Percentiles rank a stretch among this genome's conserved stretches.
Conservation (phyloP, 2,329 filamentous ascomycete species). For the Chaetomium sp. region DNA sequence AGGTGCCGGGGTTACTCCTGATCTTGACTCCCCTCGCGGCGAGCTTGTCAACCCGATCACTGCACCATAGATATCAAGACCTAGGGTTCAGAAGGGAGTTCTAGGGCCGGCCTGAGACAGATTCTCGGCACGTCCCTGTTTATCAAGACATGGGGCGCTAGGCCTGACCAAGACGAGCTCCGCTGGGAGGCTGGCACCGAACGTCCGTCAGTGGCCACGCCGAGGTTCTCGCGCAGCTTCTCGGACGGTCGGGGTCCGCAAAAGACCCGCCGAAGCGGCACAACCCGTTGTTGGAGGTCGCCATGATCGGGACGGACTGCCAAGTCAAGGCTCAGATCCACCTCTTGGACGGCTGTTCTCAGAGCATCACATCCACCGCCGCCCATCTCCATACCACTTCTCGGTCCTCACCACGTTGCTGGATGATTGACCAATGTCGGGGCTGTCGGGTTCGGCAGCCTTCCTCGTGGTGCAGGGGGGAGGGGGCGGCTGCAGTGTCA, state of each 20-base stretch:
- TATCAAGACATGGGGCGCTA: slow-evolving; percentile 7
- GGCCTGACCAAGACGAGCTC: slow-evolving; percentile 13
- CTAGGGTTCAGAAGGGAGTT: background rate
- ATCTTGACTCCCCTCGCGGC: background rate
- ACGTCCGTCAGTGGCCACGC: slow-evolving; percentile 1
- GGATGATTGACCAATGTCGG: background rate
- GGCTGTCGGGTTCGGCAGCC: background rate
- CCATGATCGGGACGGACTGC: background rate
- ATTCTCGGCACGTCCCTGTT: slow-evolving; percentile 16
- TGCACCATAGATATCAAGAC: background rate
- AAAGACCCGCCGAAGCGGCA: slow-evolving; percentile 6
- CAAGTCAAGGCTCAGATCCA: background rate
- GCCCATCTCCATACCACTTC: background rate
- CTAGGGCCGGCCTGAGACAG: background rate
- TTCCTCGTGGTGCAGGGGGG: slow-evolving; percentile 29
- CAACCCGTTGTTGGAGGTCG: background rate
- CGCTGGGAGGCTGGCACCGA: slow-evolving; percentile 10
- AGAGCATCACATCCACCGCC: background rate
- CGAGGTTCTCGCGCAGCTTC: background rate
- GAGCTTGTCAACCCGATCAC: slow-evolving; percentile 8
- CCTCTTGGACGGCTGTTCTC: background rate
- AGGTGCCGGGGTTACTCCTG: slow-evolving; percentile 23
- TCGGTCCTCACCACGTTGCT: background rate
- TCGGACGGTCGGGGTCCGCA: slow-evolving; percentile 18
- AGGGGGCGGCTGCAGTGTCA: slow-evolving; percentile 26